Percentiles rank a stretch among this genome's conserved stretches.
These are phyloP conservation scores for Bipolaris victoriae DNA, from an alignment of 2,329 filamentous ascomycete genomes.

Conservation along the genomic window DNA sequence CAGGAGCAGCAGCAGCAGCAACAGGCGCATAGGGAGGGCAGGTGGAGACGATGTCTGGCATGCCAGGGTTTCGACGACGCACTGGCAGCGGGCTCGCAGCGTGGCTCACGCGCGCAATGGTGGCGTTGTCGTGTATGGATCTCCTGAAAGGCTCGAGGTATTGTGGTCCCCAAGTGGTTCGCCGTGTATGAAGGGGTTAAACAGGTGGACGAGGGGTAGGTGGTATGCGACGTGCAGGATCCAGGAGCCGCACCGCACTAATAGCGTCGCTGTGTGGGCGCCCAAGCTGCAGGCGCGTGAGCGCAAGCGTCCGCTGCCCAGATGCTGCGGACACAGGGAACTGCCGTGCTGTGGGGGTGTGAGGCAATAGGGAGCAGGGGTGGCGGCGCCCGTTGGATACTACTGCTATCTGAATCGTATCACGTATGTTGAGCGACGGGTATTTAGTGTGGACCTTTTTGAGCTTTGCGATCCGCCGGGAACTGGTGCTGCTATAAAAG, in stretches of 20 bases:
- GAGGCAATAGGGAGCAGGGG: conserved; percentile 32
- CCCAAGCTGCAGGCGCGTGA: conserved; percentile 28
- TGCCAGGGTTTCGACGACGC: conserved; percentile 35
- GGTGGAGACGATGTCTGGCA: conserved; percentile 45
- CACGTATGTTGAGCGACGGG: conserved; percentile 19
- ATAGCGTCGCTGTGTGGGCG: conserved; percentile 23
- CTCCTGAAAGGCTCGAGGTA: conserved; percentile 26
- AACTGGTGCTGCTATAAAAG: conserved; percentile 24
- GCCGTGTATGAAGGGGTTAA: conserved; percentile 33
- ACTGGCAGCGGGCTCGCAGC: conserved; percentile 36
- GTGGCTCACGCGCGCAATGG: conserved; percentile 48
- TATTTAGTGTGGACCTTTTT: conserved; percentile 17
- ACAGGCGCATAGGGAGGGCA: conserved; percentile 31
- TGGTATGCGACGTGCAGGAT: conserved; percentile 37
- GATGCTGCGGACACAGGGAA: conserved; percentile 44
- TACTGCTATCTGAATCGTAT: conserved; percentile 24
- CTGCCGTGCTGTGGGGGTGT: conserved; percentile 48
- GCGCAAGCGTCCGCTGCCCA: conserved; percentile 30
- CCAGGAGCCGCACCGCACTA: conserved; percentile 34
- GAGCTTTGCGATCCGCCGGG: conserved; percentile 20
- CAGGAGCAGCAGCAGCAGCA: conserved; percentile 27
- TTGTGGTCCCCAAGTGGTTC: conserved; percentile 18
- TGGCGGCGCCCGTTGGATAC: conserved; percentile 23
- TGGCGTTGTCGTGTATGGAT: conserved; percentile 28
- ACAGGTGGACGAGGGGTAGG: conserved; percentile 31